Evolutionary conservation across 78 protist species (phyloP).

Genomic region (Fonticula alba): DNA sequence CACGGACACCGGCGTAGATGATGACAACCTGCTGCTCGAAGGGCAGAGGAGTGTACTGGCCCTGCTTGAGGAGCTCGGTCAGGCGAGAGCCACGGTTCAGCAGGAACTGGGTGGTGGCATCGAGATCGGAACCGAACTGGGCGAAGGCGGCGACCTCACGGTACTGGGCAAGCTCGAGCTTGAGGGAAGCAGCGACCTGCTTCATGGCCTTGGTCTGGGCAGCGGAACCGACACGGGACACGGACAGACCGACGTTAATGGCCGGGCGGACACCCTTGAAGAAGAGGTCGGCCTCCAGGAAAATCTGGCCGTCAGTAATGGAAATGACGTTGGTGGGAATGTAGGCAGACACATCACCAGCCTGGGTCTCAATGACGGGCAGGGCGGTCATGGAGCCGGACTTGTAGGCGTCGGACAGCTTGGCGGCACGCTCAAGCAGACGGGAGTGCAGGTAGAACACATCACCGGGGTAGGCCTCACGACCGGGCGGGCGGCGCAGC

Average conservation of each 20-base stretch:
- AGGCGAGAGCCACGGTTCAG: slow-evolving; percentile 43
- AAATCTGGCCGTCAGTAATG: slow-evolving; percentile 63
- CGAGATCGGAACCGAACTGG: slow-evolving; percentile 53
- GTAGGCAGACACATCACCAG: slow-evolving; percentile 63
- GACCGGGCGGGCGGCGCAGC: slow-evolving; percentile 38
- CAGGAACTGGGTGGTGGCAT: slow-evolving; percentile 37
- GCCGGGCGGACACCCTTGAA: slow-evolving; percentile 57
- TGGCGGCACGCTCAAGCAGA: slow-evolving; percentile 59
- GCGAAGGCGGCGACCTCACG: slow-evolving; percentile 68
- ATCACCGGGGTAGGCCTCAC: slow-evolving; percentile 72
- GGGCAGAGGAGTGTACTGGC: slow-evolving; percentile 30
- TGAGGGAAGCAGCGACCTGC: slow-evolving; percentile 45
- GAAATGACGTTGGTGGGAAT: slow-evolving; percentile 66
- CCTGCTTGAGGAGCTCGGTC: slow-evolving; percentile 38
- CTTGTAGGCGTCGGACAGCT: slow-evolving; percentile 16
- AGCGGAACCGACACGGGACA: slow-evolving; percentile 64
- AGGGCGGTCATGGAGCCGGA: slow-evolving; percentile 57
- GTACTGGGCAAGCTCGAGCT: slow-evolving; percentile 58
- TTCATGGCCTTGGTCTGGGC: slow-evolving; percentile 57
- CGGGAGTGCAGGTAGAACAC: slow-evolving; percentile 69
- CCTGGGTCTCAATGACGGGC: slow-evolving; percentile 63
- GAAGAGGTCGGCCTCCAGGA: slow-evolving; percentile 60
- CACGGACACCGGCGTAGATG: slow-evolving; percentile 40
- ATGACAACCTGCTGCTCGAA: slow-evolving; percentile 17
- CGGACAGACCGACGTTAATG: slow-evolving; percentile 58